Evolutionary conservation across 495 filamentous ascomycete species (phyloP), one percentile per base, ranked within the genome.

Genomic region (Aspergillus egyptiacus): DNA sequence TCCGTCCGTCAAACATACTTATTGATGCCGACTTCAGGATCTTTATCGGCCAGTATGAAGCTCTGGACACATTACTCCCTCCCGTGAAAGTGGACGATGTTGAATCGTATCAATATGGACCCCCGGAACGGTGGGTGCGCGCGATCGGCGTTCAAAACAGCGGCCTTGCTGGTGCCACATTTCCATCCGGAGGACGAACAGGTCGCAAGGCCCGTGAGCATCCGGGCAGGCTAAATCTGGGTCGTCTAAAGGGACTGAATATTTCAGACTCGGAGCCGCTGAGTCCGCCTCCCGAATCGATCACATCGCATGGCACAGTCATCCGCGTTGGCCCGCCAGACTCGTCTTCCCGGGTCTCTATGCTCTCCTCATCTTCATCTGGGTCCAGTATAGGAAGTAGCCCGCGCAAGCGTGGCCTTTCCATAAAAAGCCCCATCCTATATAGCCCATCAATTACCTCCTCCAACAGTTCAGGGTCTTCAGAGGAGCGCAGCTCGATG

Each of bases 91-190:
- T 76, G 27, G 65, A 81, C 46, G 87, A 91, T 52, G 82, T 83
- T 27, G 91, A 97, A 59, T 75, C 77, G 27, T 96, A 96, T 68
- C 85, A 94, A 53, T 93, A 95, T 57, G 84, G 85, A 1, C 82
- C 91, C 2, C 91, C 91, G 3, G 91, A 97, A 59, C 77, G 84
- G 44, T 86, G 84, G 79, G 56, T 68, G 9, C 74, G 72, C 30
- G 67, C 66, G 7, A 46, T 63, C 2, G 61, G 56, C 34, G 54
- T 71, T 2, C 68, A 72, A 24, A 62, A 65, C 42, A 59, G 54
- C 9, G 53, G 56, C 7, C 40, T 62, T 19, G 13, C 46, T 1
- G 23, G 40, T 10, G 59, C 58, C 7, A 44, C 56, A 4, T 68
- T 73, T 5, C 73, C 68, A 20, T 76, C 74, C 2, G 75, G 75